Percentiles rank a stretch among this genome's conserved stretches.
phyloP scores from a whole-genome alignment of 2,329 filamentous ascomycete genomes.

The Fusarium transvaalense region DNA sequence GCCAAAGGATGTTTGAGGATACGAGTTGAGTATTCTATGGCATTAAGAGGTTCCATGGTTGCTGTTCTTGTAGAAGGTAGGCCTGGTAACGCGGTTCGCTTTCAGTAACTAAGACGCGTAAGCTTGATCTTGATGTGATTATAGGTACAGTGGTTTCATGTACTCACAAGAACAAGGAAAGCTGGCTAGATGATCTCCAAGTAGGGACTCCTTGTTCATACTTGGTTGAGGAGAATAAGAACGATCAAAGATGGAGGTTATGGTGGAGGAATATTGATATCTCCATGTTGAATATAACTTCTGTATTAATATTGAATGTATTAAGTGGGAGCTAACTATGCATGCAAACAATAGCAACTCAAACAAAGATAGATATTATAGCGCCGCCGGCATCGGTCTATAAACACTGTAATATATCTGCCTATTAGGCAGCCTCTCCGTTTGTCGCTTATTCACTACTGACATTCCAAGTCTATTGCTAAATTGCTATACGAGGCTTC shows the following conservation, averaged over 20 bases:
- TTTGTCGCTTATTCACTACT: neutral
- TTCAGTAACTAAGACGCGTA: neutral
- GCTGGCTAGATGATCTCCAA: neutral
- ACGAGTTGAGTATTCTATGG: neutral
- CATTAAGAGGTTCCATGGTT: neutral
- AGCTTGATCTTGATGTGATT: neutral
- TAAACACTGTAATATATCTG: neutral
- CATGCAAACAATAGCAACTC: too few species aligned
- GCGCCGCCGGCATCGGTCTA: neutral
- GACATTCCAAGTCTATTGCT: neutral
- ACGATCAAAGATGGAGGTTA: neutral
- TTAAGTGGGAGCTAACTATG: neutral
- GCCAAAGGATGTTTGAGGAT: neutral
- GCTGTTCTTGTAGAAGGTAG: neutral
- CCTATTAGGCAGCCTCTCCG: neutral
- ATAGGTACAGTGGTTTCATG: neutral
- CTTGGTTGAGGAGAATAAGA: neutral
- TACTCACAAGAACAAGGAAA: neutral
- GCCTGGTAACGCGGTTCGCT: neutral
- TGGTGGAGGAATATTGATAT: neutral
- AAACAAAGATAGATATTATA: neutral
- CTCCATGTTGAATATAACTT: neutral
- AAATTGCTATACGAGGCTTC: too few species aligned
- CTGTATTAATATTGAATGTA: neutral
- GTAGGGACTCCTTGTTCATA: neutral